These are phyloP conservation scores for Endothia cerciana DNA, from an alignment of 2,329 filamentous ascomycete genomes.

Conservation along the genomic window DNA sequence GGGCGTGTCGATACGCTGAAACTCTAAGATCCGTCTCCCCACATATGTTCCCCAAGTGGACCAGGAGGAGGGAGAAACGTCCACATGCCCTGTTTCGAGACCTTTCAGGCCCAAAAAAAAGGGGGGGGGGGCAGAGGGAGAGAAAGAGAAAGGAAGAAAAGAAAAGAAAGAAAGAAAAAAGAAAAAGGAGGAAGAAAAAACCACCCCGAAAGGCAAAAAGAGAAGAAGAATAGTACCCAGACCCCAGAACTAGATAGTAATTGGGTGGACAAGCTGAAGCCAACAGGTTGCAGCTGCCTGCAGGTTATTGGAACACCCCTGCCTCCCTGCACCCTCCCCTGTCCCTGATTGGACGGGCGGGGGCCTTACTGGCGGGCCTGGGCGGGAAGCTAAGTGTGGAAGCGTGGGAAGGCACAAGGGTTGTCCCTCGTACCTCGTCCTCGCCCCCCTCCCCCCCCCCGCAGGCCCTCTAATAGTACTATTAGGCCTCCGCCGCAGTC, in stretches of 20 bases:
- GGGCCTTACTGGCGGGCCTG: background rate
- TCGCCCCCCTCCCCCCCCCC: background rate
- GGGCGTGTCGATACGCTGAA: no score
- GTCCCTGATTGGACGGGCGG: background rate
- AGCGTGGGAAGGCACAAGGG: background rate
- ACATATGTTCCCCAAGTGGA: no score
- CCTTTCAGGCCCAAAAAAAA: no score
- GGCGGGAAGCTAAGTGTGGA: background rate
- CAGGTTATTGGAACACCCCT: background rate
- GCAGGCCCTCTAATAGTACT: background rate
- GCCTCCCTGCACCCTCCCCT: background rate
- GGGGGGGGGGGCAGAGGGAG: no score
- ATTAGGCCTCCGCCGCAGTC: background rate
- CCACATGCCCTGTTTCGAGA: no score
- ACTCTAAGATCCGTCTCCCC: no score
- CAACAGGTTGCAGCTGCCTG: slow-evolving; percentile 8
- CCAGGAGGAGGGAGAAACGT: no score
- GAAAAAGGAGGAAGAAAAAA: background rate
- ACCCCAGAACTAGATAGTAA: background rate
- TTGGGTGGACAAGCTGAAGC: slow-evolving; percentile 7
- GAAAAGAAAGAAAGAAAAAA: background rate
- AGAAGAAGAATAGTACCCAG: background rate
- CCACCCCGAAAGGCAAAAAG: background rate
- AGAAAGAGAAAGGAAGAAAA: background rate
- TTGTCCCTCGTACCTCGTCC: no score